These are phyloP conservation scores for Penicillium brevicompactum DNA, from an alignment of 2,329 filamentous ascomycete genomes.

Conservation along the genomic window DNA sequence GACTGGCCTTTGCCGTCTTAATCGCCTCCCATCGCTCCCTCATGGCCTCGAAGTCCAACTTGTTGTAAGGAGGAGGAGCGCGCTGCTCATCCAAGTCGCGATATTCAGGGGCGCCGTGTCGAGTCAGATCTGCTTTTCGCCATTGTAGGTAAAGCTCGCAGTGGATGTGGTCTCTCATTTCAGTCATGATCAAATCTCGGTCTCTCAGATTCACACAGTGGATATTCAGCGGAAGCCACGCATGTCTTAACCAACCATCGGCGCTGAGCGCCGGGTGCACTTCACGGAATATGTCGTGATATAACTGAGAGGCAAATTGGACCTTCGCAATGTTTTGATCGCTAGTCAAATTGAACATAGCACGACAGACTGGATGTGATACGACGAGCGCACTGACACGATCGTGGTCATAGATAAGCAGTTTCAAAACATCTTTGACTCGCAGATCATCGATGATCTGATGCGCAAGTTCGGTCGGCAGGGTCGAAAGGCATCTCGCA, in stretches of 20 bases:
- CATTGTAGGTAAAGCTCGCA: not conserved
- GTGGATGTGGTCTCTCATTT: not conserved
- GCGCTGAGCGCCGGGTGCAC: not conserved
- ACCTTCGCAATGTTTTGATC: not conserved
- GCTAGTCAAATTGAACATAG: conserved; percentile 8
- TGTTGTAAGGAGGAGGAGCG: not conserved
- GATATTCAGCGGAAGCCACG: not conserved
- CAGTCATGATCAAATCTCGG: not conserved
- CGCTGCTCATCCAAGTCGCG: too few species aligned
- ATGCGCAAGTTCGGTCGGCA: conserved; percentile 23
- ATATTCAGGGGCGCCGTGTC: not conserved
- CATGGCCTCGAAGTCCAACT: not conserved
- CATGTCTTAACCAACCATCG: not conserved
- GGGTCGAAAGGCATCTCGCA: conserved; percentile 4
- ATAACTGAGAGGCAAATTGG: not conserved
- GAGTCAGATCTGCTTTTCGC: not conserved
- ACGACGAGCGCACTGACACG: conserved; percentile 10
- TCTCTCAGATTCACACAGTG: not conserved
- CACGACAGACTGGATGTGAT: conserved; percentile 8
- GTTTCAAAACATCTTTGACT: conserved; percentile 19
- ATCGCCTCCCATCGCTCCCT: conserved; percentile 6
- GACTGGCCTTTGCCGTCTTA: conserved; percentile 5
- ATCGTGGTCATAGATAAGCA: conserved; percentile 10
- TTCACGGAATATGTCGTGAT: not conserved
- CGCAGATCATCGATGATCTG: conserved; percentile 25